Evolutionary conservation across 495 filamentous ascomycete species (phyloP), one percentile per base, ranked within the genome.

Genomic region (Penicillium bialowiezense): DNA sequence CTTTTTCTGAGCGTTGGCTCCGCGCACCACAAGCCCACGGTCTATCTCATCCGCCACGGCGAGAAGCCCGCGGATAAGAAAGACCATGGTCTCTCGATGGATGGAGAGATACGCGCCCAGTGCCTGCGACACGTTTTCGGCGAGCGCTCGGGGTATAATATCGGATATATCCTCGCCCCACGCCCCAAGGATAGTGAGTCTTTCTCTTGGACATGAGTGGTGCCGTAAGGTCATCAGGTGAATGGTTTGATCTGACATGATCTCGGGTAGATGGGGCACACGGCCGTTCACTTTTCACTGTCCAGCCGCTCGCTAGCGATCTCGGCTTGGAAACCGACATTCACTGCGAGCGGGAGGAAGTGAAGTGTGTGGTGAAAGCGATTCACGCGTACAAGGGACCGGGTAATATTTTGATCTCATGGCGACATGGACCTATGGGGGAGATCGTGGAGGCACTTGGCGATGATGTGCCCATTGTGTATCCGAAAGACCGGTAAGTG

Each of bases 21-120:
- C 1, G 54, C 54, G 8, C 37, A 42, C 3, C 12, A 12, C n/a
- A 38, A 44, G 0, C 61, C 69, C 10, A 68, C 55, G 3, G 58
- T 79, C 31, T 80, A 78, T 52, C 52, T 80, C n/a, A 78, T 80
- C 48, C 74, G 77, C 28, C 77, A 80, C 51, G 77, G 71, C 48
- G 77, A 80, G 55, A 80, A 80, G 51, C 74, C 75, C 12, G 54
- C 48, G 7, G 50, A 74, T 44, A 48, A 47, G 5, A 52, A 64
- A 24, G 68, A 65, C 23, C 61, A 67, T 40, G 73, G 72, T 1
- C 59, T 80, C 19, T 73, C 60, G 19, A 18, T 56, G 6, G 56
- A 73, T 41, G 77, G 77, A 4, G 32, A 63, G 41, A 38, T 63
- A 48, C 74, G 77, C 24, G 74, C 77, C 1, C 64, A 75, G 44